Conservation (phyloP, 257 asterid genomes). For the Linaria vulgaris region DNA sequence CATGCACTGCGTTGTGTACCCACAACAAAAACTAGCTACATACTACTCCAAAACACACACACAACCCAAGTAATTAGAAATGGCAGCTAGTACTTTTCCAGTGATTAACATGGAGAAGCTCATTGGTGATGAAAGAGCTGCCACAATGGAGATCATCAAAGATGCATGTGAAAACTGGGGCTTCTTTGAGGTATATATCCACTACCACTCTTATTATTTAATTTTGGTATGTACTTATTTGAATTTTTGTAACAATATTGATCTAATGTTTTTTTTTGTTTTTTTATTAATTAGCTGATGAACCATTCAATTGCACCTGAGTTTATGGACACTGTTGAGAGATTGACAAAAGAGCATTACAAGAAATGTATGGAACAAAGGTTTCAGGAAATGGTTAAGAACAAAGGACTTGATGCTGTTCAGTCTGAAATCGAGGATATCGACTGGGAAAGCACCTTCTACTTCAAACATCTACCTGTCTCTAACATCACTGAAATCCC, state of each 20-base stretch:
- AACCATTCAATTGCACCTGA: conserved; percentile 59
- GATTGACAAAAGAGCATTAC: conserved; percentile 61
- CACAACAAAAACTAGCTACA: conserved; percentile 13
- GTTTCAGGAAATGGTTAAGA: conserved; percentile 64
- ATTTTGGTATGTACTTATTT: too few relatives aligned
- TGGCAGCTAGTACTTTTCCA: conserved; percentile 62
- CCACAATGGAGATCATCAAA: conserved; percentile 52
- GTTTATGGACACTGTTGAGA: conserved; percentile 62
- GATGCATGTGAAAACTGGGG: conserved; percentile 81
- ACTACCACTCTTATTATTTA: too few relatives aligned
- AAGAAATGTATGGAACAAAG: conserved; percentile 55
- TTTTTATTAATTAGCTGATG: conserved; percentile 36
- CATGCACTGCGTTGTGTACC: background rate
- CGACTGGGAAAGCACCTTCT: conserved; percentile 77
- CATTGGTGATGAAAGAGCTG: conserved; percentile 56
- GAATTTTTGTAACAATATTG: background rate
- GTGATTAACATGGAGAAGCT: conserved; percentile 56
- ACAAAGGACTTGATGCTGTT: conserved; percentile 58
- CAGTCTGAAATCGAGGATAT: conserved; percentile 48
- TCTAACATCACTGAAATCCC: conserved; percentile 62
- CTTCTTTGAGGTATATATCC: conserved; percentile 86
- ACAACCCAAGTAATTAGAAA: conserved; percentile 21
- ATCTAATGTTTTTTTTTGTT: background rate
- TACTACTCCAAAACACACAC: conserved; percentile 1
- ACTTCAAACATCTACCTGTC: conserved; percentile 56